Conservation (phyloP, 805 yeast genomes). For the Starmerella vitae region DNA sequence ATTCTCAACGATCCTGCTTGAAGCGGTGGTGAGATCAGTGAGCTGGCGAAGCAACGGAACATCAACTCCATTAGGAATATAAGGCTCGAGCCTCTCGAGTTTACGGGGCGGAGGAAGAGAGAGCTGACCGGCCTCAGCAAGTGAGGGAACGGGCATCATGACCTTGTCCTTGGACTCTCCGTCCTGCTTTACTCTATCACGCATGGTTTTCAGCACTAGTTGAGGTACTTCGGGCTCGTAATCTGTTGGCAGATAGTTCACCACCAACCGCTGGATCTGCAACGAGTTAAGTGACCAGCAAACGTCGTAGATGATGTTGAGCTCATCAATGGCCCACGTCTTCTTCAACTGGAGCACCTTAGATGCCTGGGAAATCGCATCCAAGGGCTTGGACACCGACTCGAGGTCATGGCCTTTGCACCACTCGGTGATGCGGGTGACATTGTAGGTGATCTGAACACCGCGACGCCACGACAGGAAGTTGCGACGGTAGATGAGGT, state of each 20-base stretch:
- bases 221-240: slow-evolving; percentile 86
- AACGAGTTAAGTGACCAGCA: slow-evolving; percentile 88
- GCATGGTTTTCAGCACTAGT: slow-evolving; percentile 64
- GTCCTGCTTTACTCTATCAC: slow-evolving; percentile 31
- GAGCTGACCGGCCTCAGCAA: slow-evolving; percentile 31
- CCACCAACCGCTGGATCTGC: slow-evolving; percentile 85
- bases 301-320: slow-evolving; percentile 82
- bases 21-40: slow-evolving; percentile 48
- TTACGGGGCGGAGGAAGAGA: slow-evolving; percentile 38
- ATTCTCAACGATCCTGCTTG: slow-evolving; percentile 8
- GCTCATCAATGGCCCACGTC: slow-evolving; percentile 68
- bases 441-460: slow-evolving; percentile 87
- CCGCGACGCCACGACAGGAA: slow-evolving; percentile 97
- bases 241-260: slow-evolving; percentile 83
- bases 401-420: slow-evolving; percentile 85
- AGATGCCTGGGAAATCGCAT: slow-evolving; percentile 83
- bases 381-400: slow-evolving; percentile 71
- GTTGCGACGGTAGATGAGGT: slow-evolving; percentile 83
- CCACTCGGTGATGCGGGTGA: slow-evolving; percentile 96
- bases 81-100: slow-evolving; percentile 54
- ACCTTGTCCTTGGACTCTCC: slow-evolving; percentile 34
- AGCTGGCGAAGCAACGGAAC: slow-evolving; percentile 80
- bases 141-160: slow-evolving; percentile 30
- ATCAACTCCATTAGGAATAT: slow-evolving; percentile 88
- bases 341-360: slow-evolving; percentile 85